Percentiles rank a stretch among this genome's conserved stretches.
These are phyloP conservation scores for Apodospora peruviana DNA, from an alignment of 495 filamentous ascomycete species.

Conservation along the genomic window DNA sequence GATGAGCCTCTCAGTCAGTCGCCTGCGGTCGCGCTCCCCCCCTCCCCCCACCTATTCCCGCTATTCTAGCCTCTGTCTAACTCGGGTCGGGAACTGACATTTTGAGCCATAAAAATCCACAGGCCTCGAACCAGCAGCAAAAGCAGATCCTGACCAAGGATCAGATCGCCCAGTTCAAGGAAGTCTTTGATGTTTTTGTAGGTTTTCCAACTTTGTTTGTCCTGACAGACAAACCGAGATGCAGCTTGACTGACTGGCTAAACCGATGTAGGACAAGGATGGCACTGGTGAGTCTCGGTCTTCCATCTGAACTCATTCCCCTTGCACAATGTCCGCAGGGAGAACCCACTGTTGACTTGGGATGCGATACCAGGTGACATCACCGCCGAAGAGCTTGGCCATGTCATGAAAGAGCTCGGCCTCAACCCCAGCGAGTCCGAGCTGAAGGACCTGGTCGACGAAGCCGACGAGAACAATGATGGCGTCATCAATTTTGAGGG, in stretches of 20 bases:
- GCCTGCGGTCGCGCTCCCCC: no score
- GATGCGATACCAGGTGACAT: constrained; percentile 30
- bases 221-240: background rate
- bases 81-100: no score
- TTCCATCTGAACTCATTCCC: background rate
- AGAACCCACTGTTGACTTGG: background rate
- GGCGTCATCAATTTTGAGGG: constrained; percentile 44
- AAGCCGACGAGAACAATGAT: constrained; percentile 39
- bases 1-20: no score
- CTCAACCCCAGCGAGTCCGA: constrained; percentile 38
- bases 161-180: constrained; percentile 13
- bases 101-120: no score
- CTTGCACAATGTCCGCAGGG: no score
- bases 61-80: no score
- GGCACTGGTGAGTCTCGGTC: constrained; percentile 70
- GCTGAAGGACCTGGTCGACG: constrained; percentile 41
- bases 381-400: constrained; percentile 35
- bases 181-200: constrained; percentile 17
- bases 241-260: background rate
- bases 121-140: background rate
- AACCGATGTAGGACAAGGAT: constrained; percentile 72
- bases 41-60: no score
- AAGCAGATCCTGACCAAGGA: constrained; percentile 1
- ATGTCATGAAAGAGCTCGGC: constrained; percentile 42
- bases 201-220: background rate